Base-by-base conservation (phyloP, 805 yeast genomes). In the Candida montana region DNA sequence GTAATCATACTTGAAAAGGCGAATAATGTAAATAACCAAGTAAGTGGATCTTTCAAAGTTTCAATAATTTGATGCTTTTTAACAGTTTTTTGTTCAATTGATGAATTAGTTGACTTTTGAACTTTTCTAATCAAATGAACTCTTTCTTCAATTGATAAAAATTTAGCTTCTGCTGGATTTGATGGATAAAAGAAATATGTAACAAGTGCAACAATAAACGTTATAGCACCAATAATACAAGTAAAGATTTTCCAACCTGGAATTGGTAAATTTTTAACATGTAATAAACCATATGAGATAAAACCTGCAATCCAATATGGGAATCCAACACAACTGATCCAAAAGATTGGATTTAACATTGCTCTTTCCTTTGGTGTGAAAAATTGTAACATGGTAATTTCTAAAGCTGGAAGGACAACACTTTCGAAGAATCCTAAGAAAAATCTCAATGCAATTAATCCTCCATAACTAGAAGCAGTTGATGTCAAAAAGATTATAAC, bases 101-200 rank as follows among this genome's bases (percentile, higher is more conserved):
- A 52, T 3, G 68, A 58, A 39, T 52, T 62, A 11, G 63, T 70
- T 19, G 60, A 58, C 28, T 47, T 51, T 46, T 64, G 69, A 41
- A 61, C 65, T 54, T 67, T 57, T 58, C 71, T 55, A 48, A 74
- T 72, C 44, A 71, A 58, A 70, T 72, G 68, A 11, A 75, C 68
- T 50, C 68, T 75, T 54, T 79, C 64, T 49, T 70, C 75, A 11
- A 53, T 34, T 2, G 67, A 52, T 23, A 75, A 61, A 47, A 65
- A 68, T 31, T 49, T 58, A 13, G 73, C 70, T 30, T 60, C 62
- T 4, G 75, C 58, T 6, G 80, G 81, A 50, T 72, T 71, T 40
- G 67, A 62, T 13, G 81, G 81, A 46, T 69, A 74, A 19, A 61
- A 39, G 50, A 65, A 67, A 37, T 55, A 55, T 5, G 61, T n/a